These are phyloP conservation scores for Plasmopara muralis DNA, from an alignment of 352 stramenopile genomes.

Conservation along the genomic window DNA sequence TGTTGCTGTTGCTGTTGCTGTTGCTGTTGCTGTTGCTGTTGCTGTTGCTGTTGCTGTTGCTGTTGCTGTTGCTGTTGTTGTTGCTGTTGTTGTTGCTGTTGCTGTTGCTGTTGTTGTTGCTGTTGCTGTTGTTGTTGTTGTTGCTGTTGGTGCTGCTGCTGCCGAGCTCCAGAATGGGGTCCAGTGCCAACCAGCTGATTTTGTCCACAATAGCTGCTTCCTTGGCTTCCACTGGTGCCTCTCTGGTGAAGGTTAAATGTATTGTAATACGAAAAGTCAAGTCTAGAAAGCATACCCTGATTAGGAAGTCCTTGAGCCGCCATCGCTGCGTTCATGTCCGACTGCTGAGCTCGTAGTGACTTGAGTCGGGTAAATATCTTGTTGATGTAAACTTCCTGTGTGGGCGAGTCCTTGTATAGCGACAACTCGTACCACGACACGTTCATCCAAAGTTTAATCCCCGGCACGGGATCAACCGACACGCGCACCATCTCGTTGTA, in stretches of 20 bases:
- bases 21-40: conserved; percentile 15
- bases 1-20: too few relatives aligned
- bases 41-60: conserved; percentile 6
- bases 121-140: conserved; percentile 15
- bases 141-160: conserved; percentile 19
- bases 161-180: conserved; percentile 23
- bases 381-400: conserved; percentile 84
- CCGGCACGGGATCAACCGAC: conserved; percentile 60
- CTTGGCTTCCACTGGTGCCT: conserved; percentile 16
- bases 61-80: too few relatives aligned
- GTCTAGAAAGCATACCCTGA: conserved; percentile 61
- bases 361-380: conserved; percentile 86
- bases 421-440: conserved; percentile 82
- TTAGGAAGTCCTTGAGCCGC: conserved; percentile 57
- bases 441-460: conserved; percentile 87
- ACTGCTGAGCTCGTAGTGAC: conserved; percentile 63
- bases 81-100: too few relatives aligned
- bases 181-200: conserved; percentile 25
- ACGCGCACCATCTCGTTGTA: conserved; percentile 84
- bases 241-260: conserved; percentile 50
- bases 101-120: neutral
- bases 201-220: conserved; percentile 36
- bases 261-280: conserved; percentile 82
- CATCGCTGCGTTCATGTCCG: conserved; percentile 66
- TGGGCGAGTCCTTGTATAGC: conserved; percentile 82